Base-by-base conservation (phyloP, 1,284 basidiomycete genomes). In the Tilletia indica region DNA sequence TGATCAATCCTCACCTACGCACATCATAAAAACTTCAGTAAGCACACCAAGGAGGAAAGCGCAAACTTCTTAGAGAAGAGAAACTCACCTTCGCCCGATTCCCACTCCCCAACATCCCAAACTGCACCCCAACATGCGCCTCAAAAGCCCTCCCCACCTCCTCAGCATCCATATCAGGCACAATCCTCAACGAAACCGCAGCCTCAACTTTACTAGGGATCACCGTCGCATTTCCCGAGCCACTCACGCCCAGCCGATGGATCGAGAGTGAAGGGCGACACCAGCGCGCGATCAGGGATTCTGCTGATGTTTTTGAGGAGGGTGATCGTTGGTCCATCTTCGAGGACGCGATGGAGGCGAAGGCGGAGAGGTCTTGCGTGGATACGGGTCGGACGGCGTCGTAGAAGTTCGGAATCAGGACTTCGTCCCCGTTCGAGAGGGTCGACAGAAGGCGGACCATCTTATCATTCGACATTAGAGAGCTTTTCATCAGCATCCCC, bases 391-490 rank as follows among this genome's bases (percentile, higher is more conserved):
- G 72, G 1, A 86, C 84, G 9, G 77, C 72, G 61, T 84, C 83
- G 93, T 94, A 96, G 85, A 99, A 98, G 0, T 88, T 88, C 0
- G 93, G 91, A 21, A 99, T 89, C 21, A 89, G 87, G 9, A 96
- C 90, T 2, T 78, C 77, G 0, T 68, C 72, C 0, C 85, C 85
- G 73, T 91, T 89, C 0, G 89, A 90, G 19, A 98, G 85, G 0
- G 89, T 90, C 0, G 90, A 89, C 8, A 98, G 87, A 4, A 97
- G 86, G 64, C 90, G 90, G 39, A 97, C 87, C 89, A 93, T 92
- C 73, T 70, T 70, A 8, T 8, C 19, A 8, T n/a, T 19, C 25
- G 8, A 31, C n/a, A 54, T 8, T 21, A 8, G n/a, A 67, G 49
- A 72, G 70, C 70, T 75, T 72, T 49, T 67, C 42, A 19, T 19